Evolutionary conservation across 208 protist species (phyloP).

Genomic region (Leishmania amazonensis): DNA sequence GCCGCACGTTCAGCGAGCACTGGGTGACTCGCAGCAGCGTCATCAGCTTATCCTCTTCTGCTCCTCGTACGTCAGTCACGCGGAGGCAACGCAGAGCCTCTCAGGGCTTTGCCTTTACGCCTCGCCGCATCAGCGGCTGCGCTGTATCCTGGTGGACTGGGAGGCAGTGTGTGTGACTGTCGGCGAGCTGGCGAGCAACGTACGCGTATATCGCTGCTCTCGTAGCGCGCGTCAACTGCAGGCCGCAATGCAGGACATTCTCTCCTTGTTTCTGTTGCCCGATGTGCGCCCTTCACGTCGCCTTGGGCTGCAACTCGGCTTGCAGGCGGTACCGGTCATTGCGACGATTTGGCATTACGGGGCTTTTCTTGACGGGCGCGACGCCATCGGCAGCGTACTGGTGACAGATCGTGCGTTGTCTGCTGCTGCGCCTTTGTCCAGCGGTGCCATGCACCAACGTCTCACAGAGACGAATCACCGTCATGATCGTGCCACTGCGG

Average conservation of each 20-base stretch:
- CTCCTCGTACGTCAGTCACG: constrained; percentile 24
- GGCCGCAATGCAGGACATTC: constrained; percentile 40
- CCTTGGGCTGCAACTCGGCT: constrained; percentile 15
- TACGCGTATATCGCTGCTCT: constrained; percentile 42
- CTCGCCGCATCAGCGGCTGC: constrained; percentile 1
- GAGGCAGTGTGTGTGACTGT: constrained; percentile 32
- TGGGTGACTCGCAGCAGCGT: not conserved
- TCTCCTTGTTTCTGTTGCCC: constrained; percentile 29
- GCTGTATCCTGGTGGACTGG: constrained; percentile 35
- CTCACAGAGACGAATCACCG: not conserved
- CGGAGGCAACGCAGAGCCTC: constrained; percentile 29
- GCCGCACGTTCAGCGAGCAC: constrained; percentile 1
- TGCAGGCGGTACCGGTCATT: constrained; percentile 14
- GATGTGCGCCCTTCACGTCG: constrained; percentile 3
- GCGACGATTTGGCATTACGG: constrained; percentile 20
- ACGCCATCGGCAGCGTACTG: constrained; percentile 4
- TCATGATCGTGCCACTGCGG: not conserved
- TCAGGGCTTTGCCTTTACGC: constrained; percentile 8
- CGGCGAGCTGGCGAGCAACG: constrained; percentile 1
- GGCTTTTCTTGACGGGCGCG: not conserved
- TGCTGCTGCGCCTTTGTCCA: not conserved
- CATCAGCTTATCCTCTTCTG: constrained; percentile 30
- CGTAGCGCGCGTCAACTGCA: constrained; percentile 39
- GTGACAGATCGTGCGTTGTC: not conserved
- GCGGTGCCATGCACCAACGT: not conserved